A percentile compares a stretch with the other conserved stretches of the same genome.
Conservation (phyloP, 305 asterid species). For the Fraxinus sp. region DNA sequence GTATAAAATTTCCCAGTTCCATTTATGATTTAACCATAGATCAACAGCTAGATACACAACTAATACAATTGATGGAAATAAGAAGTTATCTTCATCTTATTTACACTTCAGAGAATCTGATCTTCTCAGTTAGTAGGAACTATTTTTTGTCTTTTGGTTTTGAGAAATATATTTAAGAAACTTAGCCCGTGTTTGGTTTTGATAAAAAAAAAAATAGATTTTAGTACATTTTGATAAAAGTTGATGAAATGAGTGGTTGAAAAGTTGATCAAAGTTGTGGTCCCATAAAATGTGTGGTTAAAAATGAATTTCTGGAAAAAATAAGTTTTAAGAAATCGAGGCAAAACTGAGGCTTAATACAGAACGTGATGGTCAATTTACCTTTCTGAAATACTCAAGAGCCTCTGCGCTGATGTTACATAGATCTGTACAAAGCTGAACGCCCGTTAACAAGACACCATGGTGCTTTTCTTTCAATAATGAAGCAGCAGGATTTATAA, state of each 20-base stretch:
- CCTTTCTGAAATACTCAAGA: constrained; percentile 85
- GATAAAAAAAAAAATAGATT: not conserved
- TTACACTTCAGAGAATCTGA: not conserved
- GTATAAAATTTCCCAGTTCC: not conserved
- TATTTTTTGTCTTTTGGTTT: constrained; percentile 16
- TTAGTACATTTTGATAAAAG: not conserved
- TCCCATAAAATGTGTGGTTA: not conserved
- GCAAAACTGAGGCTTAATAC: not conserved
- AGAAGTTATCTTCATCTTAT: not conserved
- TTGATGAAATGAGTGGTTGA: not conserved
- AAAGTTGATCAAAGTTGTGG: not conserved
- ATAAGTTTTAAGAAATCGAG: not conserved
- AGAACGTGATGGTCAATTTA: constrained; percentile 28
- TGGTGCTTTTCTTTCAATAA: constrained; percentile 96
- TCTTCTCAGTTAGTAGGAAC: not conserved
- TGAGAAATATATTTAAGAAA: constrained; percentile 16
- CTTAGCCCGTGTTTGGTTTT: not conserved
- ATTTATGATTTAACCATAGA: not conserved
- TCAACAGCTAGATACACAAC: not conserved
- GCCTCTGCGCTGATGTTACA: constrained; percentile 80
- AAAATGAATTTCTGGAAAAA: not conserved
- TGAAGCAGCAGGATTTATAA: constrained; percentile 72
- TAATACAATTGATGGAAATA: not conserved
- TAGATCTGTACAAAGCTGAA: constrained; percentile 89
- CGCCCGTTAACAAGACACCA: constrained; percentile 90